Conservation (phyloP, 495 filamentous ascomycete species). For the Tetracladium setigerum region DNA sequence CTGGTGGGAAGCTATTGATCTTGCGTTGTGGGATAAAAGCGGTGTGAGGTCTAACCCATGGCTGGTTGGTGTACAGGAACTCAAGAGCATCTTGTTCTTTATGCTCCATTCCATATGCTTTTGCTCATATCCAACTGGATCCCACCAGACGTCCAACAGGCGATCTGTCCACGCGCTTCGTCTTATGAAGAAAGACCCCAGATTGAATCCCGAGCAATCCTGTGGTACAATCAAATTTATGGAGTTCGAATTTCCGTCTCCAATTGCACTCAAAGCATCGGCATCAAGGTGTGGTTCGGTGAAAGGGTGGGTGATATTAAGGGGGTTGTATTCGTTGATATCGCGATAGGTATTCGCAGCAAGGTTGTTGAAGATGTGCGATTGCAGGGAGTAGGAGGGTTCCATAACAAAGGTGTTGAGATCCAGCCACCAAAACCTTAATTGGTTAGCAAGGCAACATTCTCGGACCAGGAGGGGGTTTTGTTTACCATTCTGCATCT, state of each 20-base stretch:
- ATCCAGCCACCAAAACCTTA: slow-evolving; percentile 98
- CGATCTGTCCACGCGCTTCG: slow-evolving; percentile 86
- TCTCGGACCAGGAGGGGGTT: background rate
- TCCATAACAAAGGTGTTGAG: slow-evolving; percentile 99
- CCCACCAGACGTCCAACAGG: slow-evolving; percentile 96
- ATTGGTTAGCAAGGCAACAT: slow-evolving; percentile 21
- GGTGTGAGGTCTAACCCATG: slow-evolving; percentile 84
- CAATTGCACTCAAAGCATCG: slow-evolving; percentile 57
- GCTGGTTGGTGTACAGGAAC: slow-evolving; percentile 83
- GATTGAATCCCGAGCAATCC: slow-evolving; percentile 93
- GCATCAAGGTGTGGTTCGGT: slow-evolving; percentile 66
- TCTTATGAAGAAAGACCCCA: slow-evolving; percentile 89
- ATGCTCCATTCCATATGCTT: slow-evolving; percentile 98
- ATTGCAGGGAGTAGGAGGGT: slow-evolving; percentile 79
- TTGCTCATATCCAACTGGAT: slow-evolving; percentile 95
- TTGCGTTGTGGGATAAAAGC: slow-evolving; percentile 87
- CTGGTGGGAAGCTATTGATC: slow-evolving; percentile 89
- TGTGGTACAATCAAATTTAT: slow-evolving; percentile 87
- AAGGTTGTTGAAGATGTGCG: slow-evolving; percentile 81
- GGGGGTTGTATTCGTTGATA: slow-evolving; percentile 91
- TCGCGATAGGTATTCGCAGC: slow-evolving; percentile 78
- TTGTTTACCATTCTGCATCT: slow-evolving; percentile 82
- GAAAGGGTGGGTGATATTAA: slow-evolving; percentile 85
- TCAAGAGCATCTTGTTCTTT: slow-evolving; percentile 96
- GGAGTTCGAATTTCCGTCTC: slow-evolving; percentile 64